Base-by-base conservation (phyloP, 805 yeast species). In the Zygoascus tannicola region DNA sequence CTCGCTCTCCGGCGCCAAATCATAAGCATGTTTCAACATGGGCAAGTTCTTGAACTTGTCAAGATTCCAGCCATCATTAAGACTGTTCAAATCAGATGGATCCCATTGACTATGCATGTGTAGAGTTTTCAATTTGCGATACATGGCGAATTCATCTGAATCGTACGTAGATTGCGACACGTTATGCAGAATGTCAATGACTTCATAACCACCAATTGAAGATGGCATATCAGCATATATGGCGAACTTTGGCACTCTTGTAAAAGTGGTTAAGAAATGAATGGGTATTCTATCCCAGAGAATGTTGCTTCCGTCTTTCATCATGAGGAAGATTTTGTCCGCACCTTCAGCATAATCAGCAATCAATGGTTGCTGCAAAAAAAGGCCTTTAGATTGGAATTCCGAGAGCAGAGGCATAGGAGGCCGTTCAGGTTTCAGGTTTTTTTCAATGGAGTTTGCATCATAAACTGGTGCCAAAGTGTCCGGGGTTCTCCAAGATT, bases 31-130 rank as follows among this genome's bases (percentile, higher is more conserved):
- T 8, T 53, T 52, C 21, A 59, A 55, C 58, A 58, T 57, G n/a
- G 68, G 68, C 15, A 65, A 22, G 45, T 61, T 64, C 53, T 65
- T 65, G 54, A 51, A 65, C 44, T 54, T 53, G 47, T 65, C 69
- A 15, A 60, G 49, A n/a, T 48, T 53, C 66, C 67, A 62, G 35
- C 64, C 65, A 4, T 47, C 52, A 5, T 48, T 22, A 8, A 22
- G 33, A 38, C 22, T 19, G 10, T 37, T 35, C 33, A 42, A 33
- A 19, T 45, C 45, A 19, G 54, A 36, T 21, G 48, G 16, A 45
- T 47, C 49, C 34, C 46, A 40, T 14, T 32, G 40, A 18, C 35
- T 46, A 22, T 56, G 57, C 22, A 47, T 47, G 22, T 52, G 54
- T 23, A 56, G 37, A 34, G 49, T 41, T 23, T 52, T 46, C 38